phyloP scores from a whole-genome alignment of 345 rosid species.

The Cochlearia excelsa region DNA sequence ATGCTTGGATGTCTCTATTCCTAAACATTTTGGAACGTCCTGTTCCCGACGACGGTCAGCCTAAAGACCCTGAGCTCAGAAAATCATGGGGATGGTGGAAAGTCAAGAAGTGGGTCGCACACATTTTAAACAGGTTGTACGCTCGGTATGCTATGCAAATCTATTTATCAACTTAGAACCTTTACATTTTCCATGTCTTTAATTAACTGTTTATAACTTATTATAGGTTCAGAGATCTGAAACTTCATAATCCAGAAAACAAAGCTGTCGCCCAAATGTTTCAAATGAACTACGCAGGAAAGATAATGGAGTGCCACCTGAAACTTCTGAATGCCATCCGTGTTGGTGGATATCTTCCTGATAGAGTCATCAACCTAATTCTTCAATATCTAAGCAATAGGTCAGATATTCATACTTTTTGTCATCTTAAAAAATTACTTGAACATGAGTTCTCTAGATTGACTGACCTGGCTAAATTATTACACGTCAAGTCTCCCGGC shows the following conservation, averaged over 20 bases:
- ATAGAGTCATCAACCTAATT: conserved; percentile 90
- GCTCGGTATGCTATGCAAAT: conserved; percentile 52
- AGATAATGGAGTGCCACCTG: conserved; percentile 88
- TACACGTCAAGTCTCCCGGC: too few relatives aligned
- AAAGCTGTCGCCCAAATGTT: too few relatives aligned
- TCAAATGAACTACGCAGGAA: conserved; percentile 82
- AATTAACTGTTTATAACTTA: background rate
- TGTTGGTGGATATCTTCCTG: conserved; percentile 96
- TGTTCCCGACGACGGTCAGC: conserved; percentile 85
- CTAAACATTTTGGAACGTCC: too few relatives aligned
- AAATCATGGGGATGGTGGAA: conserved; percentile 99
- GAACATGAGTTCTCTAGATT: too few relatives aligned
- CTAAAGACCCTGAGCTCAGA: conserved; percentile 78
- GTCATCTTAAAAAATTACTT: too few relatives aligned
- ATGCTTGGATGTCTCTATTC: conserved; percentile 99
- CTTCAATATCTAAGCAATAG: too few relatives aligned
- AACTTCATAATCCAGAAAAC: conserved; percentile 85
- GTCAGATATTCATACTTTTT: too few relatives aligned
- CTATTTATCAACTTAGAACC: conserved; percentile 4
- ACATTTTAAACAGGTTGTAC: too few relatives aligned
- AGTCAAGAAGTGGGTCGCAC: conserved; percentile 97
- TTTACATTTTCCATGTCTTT: conserved; percentile 3
- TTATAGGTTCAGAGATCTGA: conserved; percentile 90
- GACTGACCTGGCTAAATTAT: too few relatives aligned
- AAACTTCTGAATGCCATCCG: conserved; percentile 83